Percentiles rank a stretch among this genome's conserved stretches.
Evolutionary conservation across 805 yeast species (phyloP).

Genomic region (Limtongia smithiae): DNA sequence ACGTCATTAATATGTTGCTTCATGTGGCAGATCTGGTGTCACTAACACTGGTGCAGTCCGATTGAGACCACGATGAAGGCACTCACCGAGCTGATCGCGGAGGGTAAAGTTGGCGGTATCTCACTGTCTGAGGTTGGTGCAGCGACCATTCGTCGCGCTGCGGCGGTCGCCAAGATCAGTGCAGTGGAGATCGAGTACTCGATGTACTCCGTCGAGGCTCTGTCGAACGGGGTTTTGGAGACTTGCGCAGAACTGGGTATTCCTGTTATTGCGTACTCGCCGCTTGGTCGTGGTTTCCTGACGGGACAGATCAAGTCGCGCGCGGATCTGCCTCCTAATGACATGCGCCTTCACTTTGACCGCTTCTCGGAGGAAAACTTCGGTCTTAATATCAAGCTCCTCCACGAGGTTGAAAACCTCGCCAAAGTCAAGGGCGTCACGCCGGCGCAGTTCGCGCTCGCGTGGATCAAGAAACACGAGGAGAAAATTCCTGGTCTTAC

Average conservation of each 20-base stretch:
- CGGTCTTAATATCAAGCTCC: constrained; percentile 49
- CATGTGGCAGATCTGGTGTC: not conserved
- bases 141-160: constrained; percentile 58
- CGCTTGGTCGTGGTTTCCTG: constrained; percentile 73
- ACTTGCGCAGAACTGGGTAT: constrained; percentile 57
- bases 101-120: constrained; percentile 64
- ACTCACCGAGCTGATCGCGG: constrained; percentile 54
- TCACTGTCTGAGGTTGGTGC: constrained; percentile 72
- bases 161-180: constrained; percentile 50
- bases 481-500: constrained; percentile 43
- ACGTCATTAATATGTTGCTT: not conserved
- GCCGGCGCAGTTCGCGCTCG: constrained; percentile 65
- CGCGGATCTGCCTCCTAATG: constrained; percentile 53
- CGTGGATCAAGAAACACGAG: constrained; percentile 54
- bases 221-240: constrained; percentile 59
- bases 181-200: constrained; percentile 80
- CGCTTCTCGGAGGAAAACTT: constrained; percentile 59
- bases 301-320: constrained; percentile 55
- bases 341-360: constrained; percentile 50
- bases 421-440: constrained; percentile 48
- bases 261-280: constrained; percentile 78
- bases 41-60: constrained; percentile 40
- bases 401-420: constrained; percentile 47
- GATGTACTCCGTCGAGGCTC: constrained; percentile 57
- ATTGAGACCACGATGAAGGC: constrained; percentile 58